Percentiles rank a stretch among this genome's conserved stretches.
phyloP scores from a whole-genome alignment of 768 basidiomycete species.

The Russula sp. region DNA sequence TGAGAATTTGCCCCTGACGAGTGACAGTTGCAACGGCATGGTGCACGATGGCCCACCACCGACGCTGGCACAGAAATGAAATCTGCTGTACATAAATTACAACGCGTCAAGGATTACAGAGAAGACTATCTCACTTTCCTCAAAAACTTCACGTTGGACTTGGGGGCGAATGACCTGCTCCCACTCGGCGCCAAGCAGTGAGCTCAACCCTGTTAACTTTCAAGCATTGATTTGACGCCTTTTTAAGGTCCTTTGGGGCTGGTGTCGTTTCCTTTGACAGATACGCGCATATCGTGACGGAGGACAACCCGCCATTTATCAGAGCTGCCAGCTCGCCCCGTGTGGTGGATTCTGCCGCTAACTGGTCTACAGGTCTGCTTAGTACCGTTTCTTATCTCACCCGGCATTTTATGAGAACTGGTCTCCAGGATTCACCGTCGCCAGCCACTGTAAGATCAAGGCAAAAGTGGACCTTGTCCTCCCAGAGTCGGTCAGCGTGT shows the following conservation, averaged over 20 bases:
- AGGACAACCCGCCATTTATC: conserved; percentile 46
- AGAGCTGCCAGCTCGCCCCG: conserved; percentile 47
- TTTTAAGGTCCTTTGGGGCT: conserved; percentile 42
- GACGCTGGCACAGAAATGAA: conserved; percentile 40
- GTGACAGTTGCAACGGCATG: conserved; percentile 70
- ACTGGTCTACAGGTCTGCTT: conserved; percentile 58
- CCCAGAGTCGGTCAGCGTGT: conserved; percentile 43
- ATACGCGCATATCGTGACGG: conserved; percentile 44
- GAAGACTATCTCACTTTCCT: conserved; percentile 53
- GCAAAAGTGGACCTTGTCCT: conserved; percentile 53
- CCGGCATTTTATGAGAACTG: background rate
- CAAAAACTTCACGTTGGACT: conserved; percentile 48
- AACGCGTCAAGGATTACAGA: conserved; percentile 39
- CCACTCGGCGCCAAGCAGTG: conserved; percentile 63
- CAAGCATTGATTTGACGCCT: background rate
- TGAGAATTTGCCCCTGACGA: background rate
- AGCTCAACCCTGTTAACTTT: conserved; percentile 24
- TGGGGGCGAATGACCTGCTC: conserved; percentile 56
- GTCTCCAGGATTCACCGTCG: conserved; percentile 52
- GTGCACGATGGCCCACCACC: conserved; percentile 67
- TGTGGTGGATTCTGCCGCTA: conserved; percentile 59
- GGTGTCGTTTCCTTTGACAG: conserved; percentile 49
- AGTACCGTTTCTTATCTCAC: background rate
- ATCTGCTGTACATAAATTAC: conserved; percentile 48
- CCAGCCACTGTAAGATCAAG: conserved; percentile 40